Evolutionary conservation across 208 protist species (phyloP).

Genomic region (Strigomonas culicis): DNA sequence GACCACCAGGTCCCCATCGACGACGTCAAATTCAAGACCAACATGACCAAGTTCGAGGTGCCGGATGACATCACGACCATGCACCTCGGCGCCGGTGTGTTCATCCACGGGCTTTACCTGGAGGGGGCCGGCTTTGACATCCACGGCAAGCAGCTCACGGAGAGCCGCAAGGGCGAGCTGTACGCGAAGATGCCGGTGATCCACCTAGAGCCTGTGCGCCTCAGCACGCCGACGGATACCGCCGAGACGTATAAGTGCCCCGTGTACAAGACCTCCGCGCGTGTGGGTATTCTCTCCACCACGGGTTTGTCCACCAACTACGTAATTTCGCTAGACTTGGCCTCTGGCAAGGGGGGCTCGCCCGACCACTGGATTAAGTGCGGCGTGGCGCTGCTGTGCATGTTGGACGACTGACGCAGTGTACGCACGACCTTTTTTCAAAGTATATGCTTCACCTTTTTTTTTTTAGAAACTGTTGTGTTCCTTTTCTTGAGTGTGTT

Average conservation of each 20-base stretch:
- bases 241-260: slow-evolving; percentile 78
- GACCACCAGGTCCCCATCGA: slow-evolving; percentile 88
- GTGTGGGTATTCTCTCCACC: slow-evolving; percentile 87
- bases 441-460: too few species aligned
- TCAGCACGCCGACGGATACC: slow-evolving; percentile 24
- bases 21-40: slow-evolving; percentile 85
- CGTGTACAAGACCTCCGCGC: slow-evolving; percentile 91
- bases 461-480: not conserved
- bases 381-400: slow-evolving; percentile 92
- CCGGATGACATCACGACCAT: slow-evolving; percentile 64
- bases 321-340: slow-evolving; percentile 85
- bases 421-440: too few species aligned
- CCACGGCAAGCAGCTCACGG: slow-evolving; percentile 35
- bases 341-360: slow-evolving; percentile 13
- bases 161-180: slow-evolving; percentile 85
- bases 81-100: slow-evolving; percentile 68
- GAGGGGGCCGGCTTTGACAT: slow-evolving; percentile 84
- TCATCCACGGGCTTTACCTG: slow-evolving; percentile 91
- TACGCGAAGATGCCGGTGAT: slow-evolving; percentile 87
- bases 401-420: slow-evolving; percentile 88
- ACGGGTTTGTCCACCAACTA: slow-evolving; percentile 92
- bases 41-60: slow-evolving; percentile 69
- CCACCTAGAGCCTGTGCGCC: slow-evolving; percentile 82
- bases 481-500: slow-evolving; percentile 2
- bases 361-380: slow-evolving; percentile 91